Evolutionary conservation across 345 rosid species (phyloP).

Genomic region (Corchorus capsularis): DNA sequence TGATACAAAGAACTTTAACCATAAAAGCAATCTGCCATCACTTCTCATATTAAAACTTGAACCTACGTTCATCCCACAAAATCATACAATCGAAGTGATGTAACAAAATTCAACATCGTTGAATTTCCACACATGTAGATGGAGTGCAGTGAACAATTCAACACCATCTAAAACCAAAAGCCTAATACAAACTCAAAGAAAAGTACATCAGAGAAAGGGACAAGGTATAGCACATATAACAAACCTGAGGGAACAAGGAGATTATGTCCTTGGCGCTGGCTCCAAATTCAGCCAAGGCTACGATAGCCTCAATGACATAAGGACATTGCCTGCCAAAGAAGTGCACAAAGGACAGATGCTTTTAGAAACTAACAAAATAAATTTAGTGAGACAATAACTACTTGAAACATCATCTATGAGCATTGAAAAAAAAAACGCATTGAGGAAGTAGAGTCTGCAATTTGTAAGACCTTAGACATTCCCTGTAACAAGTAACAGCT

Average conservation of each 20-base stretch:
- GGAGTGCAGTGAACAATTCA: not conserved
- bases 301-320: slow-evolving; percentile 76
- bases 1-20: not conserved
- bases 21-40: not conserved
- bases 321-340: slow-evolving; percentile 75
- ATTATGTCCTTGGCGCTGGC: slow-evolving; percentile 82
- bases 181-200: slow-evolving; percentile 1
- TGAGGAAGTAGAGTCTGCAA: not conserved
- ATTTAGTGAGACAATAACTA: slow-evolving; percentile 12
- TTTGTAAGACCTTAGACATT: slow-evolving; percentile 73
- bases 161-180: not conserved
- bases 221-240: slow-evolving; percentile 15
- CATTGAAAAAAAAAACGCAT: not conserved
- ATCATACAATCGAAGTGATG: not conserved
- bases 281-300: slow-evolving; percentile 92
- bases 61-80: not conserved
- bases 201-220: not conserved
- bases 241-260: slow-evolving; percentile 82
- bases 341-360: not conserved
- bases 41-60: not conserved
- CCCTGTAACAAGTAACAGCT: slow-evolving; percentile 85
- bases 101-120: not conserved
- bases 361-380: slow-evolving; percentile 16
- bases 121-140: not conserved
- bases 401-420: not conserved